Conservation (phyloP, 1,139 yeast genomes). For the Geotrichum klebahnii region DNA sequence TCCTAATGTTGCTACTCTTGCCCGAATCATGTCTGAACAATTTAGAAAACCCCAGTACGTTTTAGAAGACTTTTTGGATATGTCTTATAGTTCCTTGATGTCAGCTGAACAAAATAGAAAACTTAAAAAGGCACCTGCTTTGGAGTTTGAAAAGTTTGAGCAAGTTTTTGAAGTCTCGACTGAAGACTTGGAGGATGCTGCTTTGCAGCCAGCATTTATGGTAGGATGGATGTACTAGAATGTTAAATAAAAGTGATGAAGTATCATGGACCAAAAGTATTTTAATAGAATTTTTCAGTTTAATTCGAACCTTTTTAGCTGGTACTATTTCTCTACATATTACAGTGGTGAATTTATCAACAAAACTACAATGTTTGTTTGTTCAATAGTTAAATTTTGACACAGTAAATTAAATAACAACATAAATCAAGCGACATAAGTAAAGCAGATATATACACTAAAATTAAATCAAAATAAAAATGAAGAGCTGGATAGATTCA, state of each 20-base stretch:
- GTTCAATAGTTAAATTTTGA: too few species aligned
- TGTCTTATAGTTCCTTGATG: conserved; percentile 73
- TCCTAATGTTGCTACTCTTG: conserved; percentile 90
- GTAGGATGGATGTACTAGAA: conserved; percentile 19
- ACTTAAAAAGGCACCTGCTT: conserved; percentile 66
- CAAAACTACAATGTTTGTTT: too few species aligned
- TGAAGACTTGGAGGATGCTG: conserved; percentile 12
- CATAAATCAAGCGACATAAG: not conserved
- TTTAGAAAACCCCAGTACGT: conserved; percentile 82
- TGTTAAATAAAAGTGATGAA: not conserved
- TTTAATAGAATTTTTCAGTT: not conserved
- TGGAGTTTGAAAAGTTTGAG: conserved; percentile 68
- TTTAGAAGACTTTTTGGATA: conserved; percentile 90
- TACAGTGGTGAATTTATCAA: too few species aligned
- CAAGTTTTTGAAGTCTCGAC: conserved; percentile 36
- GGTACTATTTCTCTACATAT: too few species aligned
- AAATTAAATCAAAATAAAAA: too few species aligned
- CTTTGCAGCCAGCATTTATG: conserved; percentile 16
- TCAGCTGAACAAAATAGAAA: conserved; percentile 70
- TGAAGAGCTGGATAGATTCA: not conserved
- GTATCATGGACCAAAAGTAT: too few species aligned
- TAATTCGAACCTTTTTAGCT: too few species aligned
- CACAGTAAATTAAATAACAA: not conserved
- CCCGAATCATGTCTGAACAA: conserved; percentile 83
- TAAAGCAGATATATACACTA: not conserved